Evolutionary conservation across 2,329 filamentous ascomycete genomes (phyloP), one percentile per base, ranked within the genome.

Genomic region (Epichloe brachyelytri): DNA sequence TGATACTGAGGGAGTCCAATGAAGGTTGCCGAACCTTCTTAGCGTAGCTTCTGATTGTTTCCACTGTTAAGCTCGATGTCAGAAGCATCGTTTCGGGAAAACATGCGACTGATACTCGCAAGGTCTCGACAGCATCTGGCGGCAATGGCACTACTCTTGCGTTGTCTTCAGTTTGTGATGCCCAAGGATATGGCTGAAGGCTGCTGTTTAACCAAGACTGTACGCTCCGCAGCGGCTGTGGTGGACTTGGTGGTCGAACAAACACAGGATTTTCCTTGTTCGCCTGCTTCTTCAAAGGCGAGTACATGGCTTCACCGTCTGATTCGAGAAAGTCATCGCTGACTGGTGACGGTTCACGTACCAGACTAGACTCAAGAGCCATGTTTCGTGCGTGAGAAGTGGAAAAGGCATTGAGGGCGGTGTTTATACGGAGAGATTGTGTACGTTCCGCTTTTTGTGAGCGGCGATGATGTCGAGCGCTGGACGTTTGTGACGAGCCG

Each of bases 1-100:
- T 34, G 14, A 58, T 59, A 39, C 54, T 54, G 50, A 58, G 49
- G 3, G 57, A 38, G 19, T 68, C 62, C 4, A 51, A 40, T 34
- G 52, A 56, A 8, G 66, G 65, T n/a, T 74, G 75, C 46, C 69
- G 70, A 39, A 78, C 60, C 57, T 78, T 79, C 48, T 69, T 75
- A 0, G 76, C 74, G 56, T 79, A 79, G 30, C 70, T 63, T 15
- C 78, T 75, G 52, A 82, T 78, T 0, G 74, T 79, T 61, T 81
- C 77, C 46, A 80, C 68, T 0, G 77, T 74, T 4, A 80, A 65
- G 57, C 74, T 79, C 0, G 71, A 74, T 5, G 76, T 73, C 11
- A 75, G 65, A 1, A 81, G 71, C 73, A 80, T 78, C 1, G 77
- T 79, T 56, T 79, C 77, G 0, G 78, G 78, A 55, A 82, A 82